Conservation (phyloP, 2,329 filamentous ascomycete genomes). For the Alternaria conjuncta region DNA sequence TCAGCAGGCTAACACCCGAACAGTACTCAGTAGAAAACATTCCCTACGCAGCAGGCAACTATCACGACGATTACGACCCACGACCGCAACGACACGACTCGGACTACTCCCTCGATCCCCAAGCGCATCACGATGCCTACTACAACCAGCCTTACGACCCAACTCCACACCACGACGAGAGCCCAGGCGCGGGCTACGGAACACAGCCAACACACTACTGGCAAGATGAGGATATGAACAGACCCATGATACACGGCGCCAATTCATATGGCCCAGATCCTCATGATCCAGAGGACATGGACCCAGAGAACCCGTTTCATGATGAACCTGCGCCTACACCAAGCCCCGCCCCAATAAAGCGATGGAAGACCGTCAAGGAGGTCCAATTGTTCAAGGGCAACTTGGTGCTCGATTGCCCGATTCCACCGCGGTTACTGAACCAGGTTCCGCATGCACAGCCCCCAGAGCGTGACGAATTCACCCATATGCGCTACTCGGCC, state of each 20-base stretch:
- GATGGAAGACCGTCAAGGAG: slow-evolving; percentile 99
- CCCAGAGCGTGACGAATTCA: slow-evolving; percentile 83
- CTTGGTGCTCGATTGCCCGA: slow-evolving; percentile 93
- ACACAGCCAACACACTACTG: slow-evolving; percentile 61
- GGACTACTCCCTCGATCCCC: slow-evolving; percentile 79
- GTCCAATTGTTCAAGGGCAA: slow-evolving; percentile 97
- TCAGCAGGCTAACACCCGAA: slow-evolving; percentile 5
- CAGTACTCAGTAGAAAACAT: slow-evolving; percentile 76
- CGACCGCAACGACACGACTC: slow-evolving; percentile 57
- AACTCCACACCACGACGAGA: slow-evolving; percentile 61
- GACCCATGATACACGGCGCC: slow-evolving; percentile 76
- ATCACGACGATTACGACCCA: slow-evolving; percentile 60
- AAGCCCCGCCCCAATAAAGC: slow-evolving; percentile 70
- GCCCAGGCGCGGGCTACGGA: slow-evolving; percentile 61
- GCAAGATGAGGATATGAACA: slow-evolving; percentile 72
- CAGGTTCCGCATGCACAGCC: slow-evolving; percentile 82
- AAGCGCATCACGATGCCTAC: slow-evolving; percentile 87
- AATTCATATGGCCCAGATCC: slow-evolving; percentile 68
- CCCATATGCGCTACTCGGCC: slow-evolving; percentile 91
- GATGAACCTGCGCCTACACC: slow-evolving; percentile 57
- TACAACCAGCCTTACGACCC: slow-evolving; percentile 84
- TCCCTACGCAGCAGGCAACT: slow-evolving; percentile 68
- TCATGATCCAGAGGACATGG: slow-evolving; percentile 54
- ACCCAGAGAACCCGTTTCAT: slow-evolving; percentile 42
- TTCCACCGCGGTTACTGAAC: slow-evolving; percentile 85